Evolutionary conservation across 768 basidiomycete genomes (phyloP), one percentile per base, ranked within the genome.

Genomic region (Ramaria sp.): DNA sequence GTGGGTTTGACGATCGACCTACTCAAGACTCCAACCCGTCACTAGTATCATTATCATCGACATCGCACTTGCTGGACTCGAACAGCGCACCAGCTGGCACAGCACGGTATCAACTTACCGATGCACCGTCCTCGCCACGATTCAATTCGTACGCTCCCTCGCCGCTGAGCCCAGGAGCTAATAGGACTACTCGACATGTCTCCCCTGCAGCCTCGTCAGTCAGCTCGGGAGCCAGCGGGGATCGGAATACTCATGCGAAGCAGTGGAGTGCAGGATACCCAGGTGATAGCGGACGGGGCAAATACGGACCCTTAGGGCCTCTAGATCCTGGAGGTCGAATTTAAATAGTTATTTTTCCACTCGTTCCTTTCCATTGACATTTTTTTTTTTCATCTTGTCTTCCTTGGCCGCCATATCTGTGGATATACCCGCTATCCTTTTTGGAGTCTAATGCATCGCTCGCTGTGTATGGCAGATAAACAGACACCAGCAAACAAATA

Each of bases 1-100:
- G 74, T 59, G 94, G 92, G 5, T 96, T 94, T 68, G 91, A 95
- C 58, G 87, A 90, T 58, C 71, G 70, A 49, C 78, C 78, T 20
- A 76, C 81, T 20, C 79, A 80, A 24, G 55, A 50, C 7, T 47
- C 56, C 38, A 38, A 48, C 20, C 34, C 58, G 11, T 53, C 52
- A 22, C 38, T 45, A 31, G 42, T 20, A 4, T 20, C 39, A 30
- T 53, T 46, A 19, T 41, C 46, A 33, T 58, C 41, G 34, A 6
- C 54, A 5, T 19, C 31, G 59, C 34, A 20, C 45, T 53, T 47
- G 27, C 27, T 47, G 54, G 54, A 47, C 46, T 7, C 42, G 43
- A 55, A 20, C 27, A 31, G 54, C 7, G 15, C 17, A 52, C 51
- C 51, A 12, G 34, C 19, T 19, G 34, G 34, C 41, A 17, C 42